These are phyloP conservation scores for Dictyostelium gargantuum DNA, from an alignment of 208 protist genomes.

Conservation along the genomic window DNA sequence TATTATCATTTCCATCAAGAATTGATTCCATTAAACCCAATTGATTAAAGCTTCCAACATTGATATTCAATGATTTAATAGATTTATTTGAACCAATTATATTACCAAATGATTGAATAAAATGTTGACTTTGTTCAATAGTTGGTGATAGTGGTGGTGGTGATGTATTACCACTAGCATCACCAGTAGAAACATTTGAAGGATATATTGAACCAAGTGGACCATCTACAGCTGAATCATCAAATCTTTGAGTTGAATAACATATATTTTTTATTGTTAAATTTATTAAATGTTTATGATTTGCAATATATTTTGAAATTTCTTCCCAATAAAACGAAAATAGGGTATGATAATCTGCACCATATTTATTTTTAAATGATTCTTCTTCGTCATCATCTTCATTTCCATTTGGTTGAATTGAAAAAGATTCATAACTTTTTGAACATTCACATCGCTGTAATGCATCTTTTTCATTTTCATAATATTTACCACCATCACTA, in stretches of 20 bases:
- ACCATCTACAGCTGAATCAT: not conserved
- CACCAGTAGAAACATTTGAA: not conserved
- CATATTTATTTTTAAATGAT: not conserved
- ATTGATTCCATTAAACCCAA: not conserved
- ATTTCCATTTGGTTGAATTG: too few species aligned
- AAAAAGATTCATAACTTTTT: not conserved
- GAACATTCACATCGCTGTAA: not conserved
- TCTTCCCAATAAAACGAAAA: not conserved
- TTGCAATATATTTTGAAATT: not conserved
- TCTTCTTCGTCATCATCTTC: not conserved
- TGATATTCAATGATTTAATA: not conserved
- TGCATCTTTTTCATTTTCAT: not conserved
- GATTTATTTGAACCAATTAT: not conserved
- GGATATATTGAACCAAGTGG: too few species aligned
- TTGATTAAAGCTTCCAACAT: not conserved
- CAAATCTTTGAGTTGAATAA: not conserved
- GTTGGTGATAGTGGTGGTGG: not conserved
- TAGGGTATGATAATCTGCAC: not conserved
- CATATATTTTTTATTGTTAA: not conserved
- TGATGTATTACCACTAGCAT: not conserved
- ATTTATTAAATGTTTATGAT: not conserved
- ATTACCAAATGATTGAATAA: not conserved
- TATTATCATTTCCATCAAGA: not conserved
- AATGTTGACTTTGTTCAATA: not conserved
- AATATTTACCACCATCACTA: not conserved